Base-by-base conservation (phyloP, 306 rosid genomes). In the Alnus glutinosa region DNA sequence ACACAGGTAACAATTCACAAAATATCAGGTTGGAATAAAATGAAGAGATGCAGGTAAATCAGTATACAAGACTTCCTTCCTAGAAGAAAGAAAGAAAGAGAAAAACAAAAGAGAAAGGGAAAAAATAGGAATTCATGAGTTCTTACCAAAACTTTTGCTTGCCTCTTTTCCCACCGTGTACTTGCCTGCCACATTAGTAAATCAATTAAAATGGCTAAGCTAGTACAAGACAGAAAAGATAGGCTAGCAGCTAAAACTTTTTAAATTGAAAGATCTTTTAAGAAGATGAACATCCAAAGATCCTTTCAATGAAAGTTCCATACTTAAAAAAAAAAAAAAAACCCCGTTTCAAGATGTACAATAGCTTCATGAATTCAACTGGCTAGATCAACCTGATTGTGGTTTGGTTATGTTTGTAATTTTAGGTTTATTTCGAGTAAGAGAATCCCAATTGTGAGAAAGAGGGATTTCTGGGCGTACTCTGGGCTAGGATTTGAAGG, bases 151-250 rank as follows among this genome's bases (percentile, higher is more conserved):
- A 93, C 97, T 81, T 87, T 90, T 73, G 94, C 90, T 82, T 95
- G 99, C 89, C 98, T 88, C 91, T 93, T 93, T 63, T 93, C 94
- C 99, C 99, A 95, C 34, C 99, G 82, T 39, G 92, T 62, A 87
- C 89, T 91, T 69, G 99, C 99, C 99, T 95, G 93, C 42, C 84
- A 71, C 63, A 78, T 75, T 67, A 72, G 39, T 16, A 39, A 36
- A 76, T 79, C 51, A 69, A 61, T 62, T 77, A 79, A 84, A 42
- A 46, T 11, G 32, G 62, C 68, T 32, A 54, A 37, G n/a, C 54
- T 48, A 55, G 10, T 14, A 46, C 61, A 49, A 14, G 16, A 79
- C 14, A 78, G 37, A 47, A 73, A 54, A 64, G 9, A 59, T 30
- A 80, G 64, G 70, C 64, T n/a, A 77, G 55, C 58, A 61, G 11